phyloP scores from a whole-genome alignment of 805 yeast genomes.

The Cyberlindnera saturnus region DNA sequence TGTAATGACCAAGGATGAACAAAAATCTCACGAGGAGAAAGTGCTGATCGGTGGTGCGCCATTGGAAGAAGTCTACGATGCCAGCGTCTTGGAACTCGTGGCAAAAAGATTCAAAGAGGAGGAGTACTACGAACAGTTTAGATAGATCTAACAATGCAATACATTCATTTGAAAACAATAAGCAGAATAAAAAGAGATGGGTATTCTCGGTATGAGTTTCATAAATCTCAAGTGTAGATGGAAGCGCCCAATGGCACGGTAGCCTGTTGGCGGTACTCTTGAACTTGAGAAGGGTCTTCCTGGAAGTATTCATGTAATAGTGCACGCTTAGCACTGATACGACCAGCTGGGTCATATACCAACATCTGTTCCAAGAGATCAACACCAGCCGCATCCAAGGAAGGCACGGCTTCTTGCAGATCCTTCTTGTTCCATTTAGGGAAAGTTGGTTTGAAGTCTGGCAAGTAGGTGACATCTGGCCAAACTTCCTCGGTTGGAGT shows the following conservation, averaged over 20 bases:
- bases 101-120: constrained; percentile 70
- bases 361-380: constrained; percentile 75
- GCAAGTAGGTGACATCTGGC: constrained; percentile 90
- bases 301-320: constrained; percentile 81
- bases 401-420: constrained; percentile 67
- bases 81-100: constrained; percentile 51
- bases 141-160: constrained; percentile 15
- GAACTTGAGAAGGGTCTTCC: constrained; percentile 34
- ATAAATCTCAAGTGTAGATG: constrained; percentile 16
- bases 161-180: not conserved
- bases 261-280: constrained; percentile 22
- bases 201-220: not conserved
- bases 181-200: not conserved
- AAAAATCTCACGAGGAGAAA: constrained; percentile 66
- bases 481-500: constrained; percentile 90
- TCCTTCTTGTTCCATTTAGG: constrained; percentile 83
- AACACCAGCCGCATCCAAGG: constrained; percentile 76
- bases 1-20: constrained; percentile 85
- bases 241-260: constrained; percentile 26
- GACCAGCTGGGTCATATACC: constrained; percentile 86
- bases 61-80: constrained; percentile 56
- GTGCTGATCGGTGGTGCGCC: constrained; percentile 65
- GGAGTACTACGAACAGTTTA: constrained; percentile 57
- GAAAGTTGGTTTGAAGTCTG: constrained; percentile 90
- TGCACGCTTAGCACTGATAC: constrained; percentile 94